Evolutionary conservation across 495 filamentous ascomycete genomes (phyloP), one percentile per base, ranked within the genome.

Genomic region (Aspergillus olivimuriae): DNA sequence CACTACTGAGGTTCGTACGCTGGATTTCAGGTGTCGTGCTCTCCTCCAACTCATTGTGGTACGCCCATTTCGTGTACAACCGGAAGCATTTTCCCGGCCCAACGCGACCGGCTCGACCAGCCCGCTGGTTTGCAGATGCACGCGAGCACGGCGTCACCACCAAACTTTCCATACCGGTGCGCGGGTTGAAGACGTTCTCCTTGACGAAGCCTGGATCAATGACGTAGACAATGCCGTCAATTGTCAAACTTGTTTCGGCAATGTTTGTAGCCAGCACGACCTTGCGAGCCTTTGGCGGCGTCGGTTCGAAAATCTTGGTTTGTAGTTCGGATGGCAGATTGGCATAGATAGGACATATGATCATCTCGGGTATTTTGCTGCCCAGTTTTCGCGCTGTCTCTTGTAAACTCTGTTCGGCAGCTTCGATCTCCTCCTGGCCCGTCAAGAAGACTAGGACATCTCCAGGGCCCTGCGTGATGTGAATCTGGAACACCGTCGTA

Each of bases 401-500:
- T 38, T 81, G 76, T 6, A 94, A 69, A 54, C 86, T 86, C 44
- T 83, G 81, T 44, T 89, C 88, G 1, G 86, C 86, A 2, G 82
- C 80, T 54, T 94, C 88, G 34, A 94, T 94, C 56, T 94, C 88
- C 51, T 94, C 88, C 56, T 94, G 88, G 15, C 88, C 88, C 1
- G 88, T 94, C 34, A 94, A 67, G 60, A 94, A 94, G 15, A 94
- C 87, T 5, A 98, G 62, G 31, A 98, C 95, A 58, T 94, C 94
- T 15, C 92, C 92, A 40, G 75, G 74, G 1, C 83, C 82, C 52
- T 95, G 87, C 1, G 84, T 84, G 2, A 92, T 83, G 56, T 98
- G 92, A 43, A 98, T 96, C 61, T 97, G 92, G 56, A 98, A 96
- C 19, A 95, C 80, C 0, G 92, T 97, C 0, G 88, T 94, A 43